A percentile compares a stretch with the other conserved stretches of the same genome.
These are phyloP conservation scores for Conoideocrella luteorostrata DNA, from an alignment of 2,329 filamentous ascomycete genomes.

Conservation along the genomic window DNA sequence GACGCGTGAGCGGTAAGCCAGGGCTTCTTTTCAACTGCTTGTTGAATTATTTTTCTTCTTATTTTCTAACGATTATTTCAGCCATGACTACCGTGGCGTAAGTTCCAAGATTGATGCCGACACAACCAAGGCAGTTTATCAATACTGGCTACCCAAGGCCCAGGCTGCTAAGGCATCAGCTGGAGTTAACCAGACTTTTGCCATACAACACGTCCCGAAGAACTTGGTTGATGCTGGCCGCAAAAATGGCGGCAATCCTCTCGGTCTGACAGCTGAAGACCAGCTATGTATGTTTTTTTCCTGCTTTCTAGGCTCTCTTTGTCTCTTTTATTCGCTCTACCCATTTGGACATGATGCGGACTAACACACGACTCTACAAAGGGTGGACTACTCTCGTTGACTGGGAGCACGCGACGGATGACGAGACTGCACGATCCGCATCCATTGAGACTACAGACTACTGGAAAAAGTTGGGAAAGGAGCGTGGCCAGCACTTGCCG, in stretches of 20 bases:
- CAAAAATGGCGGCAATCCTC: constrained; percentile 29
- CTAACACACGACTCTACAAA: no score
- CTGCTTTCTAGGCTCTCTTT: not conserved
- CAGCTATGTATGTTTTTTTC: constrained; percentile 7
- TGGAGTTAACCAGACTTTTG: constrained; percentile 7
- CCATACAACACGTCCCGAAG: constrained; percentile 1
- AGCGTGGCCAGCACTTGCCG: constrained; percentile 21
- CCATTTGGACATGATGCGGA: constrained; percentile 2
- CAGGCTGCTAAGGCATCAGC: not conserved
- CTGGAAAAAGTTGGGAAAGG: constrained; percentile 11
- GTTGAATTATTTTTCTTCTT: no score
- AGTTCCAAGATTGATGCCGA: not conserved
- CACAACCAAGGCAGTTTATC: constrained; percentile 1
- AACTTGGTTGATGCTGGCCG: constrained; percentile 26
- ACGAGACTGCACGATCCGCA: constrained; percentile 5
- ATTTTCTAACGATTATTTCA: no score
- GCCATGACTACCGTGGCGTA: constrained; percentile 6
- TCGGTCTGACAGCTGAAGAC: constrained; percentile 24
- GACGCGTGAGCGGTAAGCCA: no score
- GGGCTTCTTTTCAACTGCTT: no score
- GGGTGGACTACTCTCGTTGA: constrained; percentile 14
- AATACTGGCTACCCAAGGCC: constrained; percentile 3
- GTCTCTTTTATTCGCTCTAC: constrained; percentile 8
- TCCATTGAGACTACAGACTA: constrained; percentile 4
- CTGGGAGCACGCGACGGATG: constrained; percentile 10